Evolutionary conservation across 352 stramenopile genomes (phyloP).

Genomic region (Pelagophyceae sp.): DNA sequence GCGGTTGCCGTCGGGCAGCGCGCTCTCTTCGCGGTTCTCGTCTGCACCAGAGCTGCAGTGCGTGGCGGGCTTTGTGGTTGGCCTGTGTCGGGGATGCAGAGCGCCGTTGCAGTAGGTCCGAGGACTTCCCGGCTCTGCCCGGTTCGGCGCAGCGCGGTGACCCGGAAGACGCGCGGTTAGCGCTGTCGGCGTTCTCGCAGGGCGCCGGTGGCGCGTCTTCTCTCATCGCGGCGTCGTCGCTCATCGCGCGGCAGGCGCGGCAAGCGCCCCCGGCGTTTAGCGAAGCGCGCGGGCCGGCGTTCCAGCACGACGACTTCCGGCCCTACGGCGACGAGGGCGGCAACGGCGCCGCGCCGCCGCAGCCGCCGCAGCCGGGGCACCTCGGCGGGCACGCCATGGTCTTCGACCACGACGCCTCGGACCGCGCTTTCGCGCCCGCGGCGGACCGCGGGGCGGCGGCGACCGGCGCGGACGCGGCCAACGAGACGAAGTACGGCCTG

Average conservation of each 20-base stretch:
- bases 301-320: not conserved
- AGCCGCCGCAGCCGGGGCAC: not conserved
- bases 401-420: not conserved
- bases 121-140: conserved; percentile 27
- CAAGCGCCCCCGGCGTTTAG: too few relatives aligned
- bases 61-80: too few relatives aligned
- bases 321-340: not conserved
- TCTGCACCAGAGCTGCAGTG: not conserved
- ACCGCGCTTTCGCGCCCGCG: not conserved
- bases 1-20: too few relatives aligned
- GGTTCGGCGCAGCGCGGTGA: not conserved
- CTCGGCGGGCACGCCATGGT: too few relatives aligned
- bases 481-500: conserved; percentile 51
- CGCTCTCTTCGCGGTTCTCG: not conserved
- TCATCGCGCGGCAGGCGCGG: too few relatives aligned
- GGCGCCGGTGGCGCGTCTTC: not conserved
- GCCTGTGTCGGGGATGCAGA: too few relatives aligned
- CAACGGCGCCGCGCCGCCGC: not conserved
- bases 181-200: not conserved
- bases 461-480: not conserved
- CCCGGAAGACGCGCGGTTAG: not conserved
- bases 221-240: too few relatives aligned
- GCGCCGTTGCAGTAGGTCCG: too few relatives aligned
- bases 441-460: not conserved
- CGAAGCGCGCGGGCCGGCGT: too few relatives aligned